Conservation (phyloP, 192 early-diverging fungal genomes). For the Spizellomyces sp. region DNA sequence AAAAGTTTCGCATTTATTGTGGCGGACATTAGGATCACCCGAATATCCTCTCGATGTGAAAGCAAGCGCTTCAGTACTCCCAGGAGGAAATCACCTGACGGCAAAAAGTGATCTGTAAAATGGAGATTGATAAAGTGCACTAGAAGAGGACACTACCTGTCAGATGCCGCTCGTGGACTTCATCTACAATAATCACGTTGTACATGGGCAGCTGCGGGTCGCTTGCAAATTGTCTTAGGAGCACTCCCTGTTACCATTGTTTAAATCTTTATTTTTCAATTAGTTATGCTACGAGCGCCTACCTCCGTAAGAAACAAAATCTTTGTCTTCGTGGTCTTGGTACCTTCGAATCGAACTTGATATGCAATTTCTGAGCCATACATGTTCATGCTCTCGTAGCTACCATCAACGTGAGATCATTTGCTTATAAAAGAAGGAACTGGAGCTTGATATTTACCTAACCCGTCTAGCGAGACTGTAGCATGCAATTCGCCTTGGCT, state of each 20-base stretch:
- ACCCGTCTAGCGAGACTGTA: conserved; percentile 66
- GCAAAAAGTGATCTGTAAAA: neutral
- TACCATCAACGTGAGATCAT: conserved; percentile 26
- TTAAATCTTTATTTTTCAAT: too few species aligned
- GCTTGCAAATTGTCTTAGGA: conserved; percentile 67
- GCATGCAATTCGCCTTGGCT: conserved; percentile 82
- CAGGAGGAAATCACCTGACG: conserved; percentile 70
- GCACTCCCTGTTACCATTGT: conserved; percentile 48
- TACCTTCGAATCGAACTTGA: conserved; percentile 59
- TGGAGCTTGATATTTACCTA: conserved; percentile 41
- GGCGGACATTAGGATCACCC: conserved; percentile 89
- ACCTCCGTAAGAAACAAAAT: conserved; percentile 74
- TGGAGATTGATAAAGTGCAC: neutral
- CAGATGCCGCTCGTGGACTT: conserved; percentile 80
- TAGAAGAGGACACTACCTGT: conserved; percentile 9
- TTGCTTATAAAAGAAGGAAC: conserved; percentile 34
- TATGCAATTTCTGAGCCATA: conserved; percentile 68
- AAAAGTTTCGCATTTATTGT: conserved; percentile 84
- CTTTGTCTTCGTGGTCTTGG: conserved; percentile 56
- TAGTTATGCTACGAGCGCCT: neutral
- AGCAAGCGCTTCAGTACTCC: conserved; percentile 70
- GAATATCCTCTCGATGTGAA: conserved; percentile 55
- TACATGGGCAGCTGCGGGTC: conserved; percentile 64
- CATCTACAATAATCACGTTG: conserved; percentile 76
- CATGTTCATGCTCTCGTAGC: conserved; percentile 62